Evolutionary conservation across 441 rosid species (phyloP), one percentile per base, ranked within the genome.

Genomic region (Pelargonium citronellum): DNA sequence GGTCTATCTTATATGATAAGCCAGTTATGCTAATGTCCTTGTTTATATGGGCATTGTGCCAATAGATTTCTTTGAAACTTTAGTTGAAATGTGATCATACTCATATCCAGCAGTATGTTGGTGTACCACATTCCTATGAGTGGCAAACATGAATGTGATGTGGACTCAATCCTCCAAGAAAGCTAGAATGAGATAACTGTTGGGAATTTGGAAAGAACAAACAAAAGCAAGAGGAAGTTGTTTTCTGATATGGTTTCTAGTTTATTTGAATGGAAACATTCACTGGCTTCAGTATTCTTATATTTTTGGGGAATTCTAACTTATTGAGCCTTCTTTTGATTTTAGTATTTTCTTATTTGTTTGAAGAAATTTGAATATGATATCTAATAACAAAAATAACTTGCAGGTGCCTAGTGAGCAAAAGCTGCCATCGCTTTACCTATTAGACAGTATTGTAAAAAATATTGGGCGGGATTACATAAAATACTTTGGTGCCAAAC

Each of bases 391-490:
- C 76, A 71, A 73, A 66, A 80, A 68, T 79, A 68, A 78, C 71
- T 80, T 87, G 91, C 99, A 95, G 99, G 97, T 92, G 74, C 95
- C 99, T 55, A 89, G 91, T 73, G 99, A 95, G 66, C 99, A 95
- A 87, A 95, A 95, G 95, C 81, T 95, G 77, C 99, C 98, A 71
- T 86, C 98, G 5, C 91, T 95, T 74, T 95, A 95, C 87, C 92
- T 95, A 67, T 80, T 95, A 76, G 99, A 95, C 87, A 95, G 99
- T 86, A 95, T 95, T 83, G 98, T 95, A 72, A 95, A 95, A 89
- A 95, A 95, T 78, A 90, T 92, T 55, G 97, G 93, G 75, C 84
- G 93, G 73, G 96, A 90, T 80, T 95, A 95, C 83, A 92, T 90
- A 73, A 95, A 85, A 80, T 81, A 84, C 75, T 95, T 92, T 83